Evolutionary conservation across 2,329 filamentous ascomycete genomes (phyloP), one percentile per base, ranked within the genome.

Genomic region (Coniochaeta sp.): DNA sequence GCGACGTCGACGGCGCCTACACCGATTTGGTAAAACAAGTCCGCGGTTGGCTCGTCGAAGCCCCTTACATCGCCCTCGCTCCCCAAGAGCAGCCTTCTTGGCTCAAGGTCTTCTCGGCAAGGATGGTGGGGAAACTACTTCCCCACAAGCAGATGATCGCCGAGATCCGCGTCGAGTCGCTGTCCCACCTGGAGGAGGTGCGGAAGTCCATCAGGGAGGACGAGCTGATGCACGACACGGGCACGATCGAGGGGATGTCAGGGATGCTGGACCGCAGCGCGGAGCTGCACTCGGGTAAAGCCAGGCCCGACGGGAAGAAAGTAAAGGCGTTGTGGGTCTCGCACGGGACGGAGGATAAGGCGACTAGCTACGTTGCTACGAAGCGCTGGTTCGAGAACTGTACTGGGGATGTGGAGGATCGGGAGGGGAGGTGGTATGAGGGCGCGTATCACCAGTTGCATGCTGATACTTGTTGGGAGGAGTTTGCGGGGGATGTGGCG

Each of bases 401-500:
- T 42, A 71, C 79, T 57, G 70, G 77, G 24, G 67, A 70, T 48
- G 72, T 87, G 6, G 71, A 77, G 59, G 89, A 95, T 66, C 87
- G 83, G 63, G 78, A 77, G 56, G 84, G 89, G 63, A 86, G 82
- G 71, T 69, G 74, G 18, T 96, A 94, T 65, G 81, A 87, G 27
- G 91, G 87, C 9, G 87, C 79, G 64, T 90, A 82, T 65, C 91
- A 96, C 70, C 86, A 88, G 70, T 66, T 88, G 57, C 85, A 87
- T 63, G 72, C 76, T 1, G 85, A 88, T 53, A 55, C 71, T 8
- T 76, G 72, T 52, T 76, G 73, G 62, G 72, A 78, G 52, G 71
- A 75, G 57, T 82, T 79, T 57, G 73, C 71, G 51, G 75, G 74
- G 51, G 83, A 89, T 63, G 72, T 89, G 5, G 76, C 71, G 3